phyloP scores from a whole-genome alignment of 768 basidiomycete species.

The Termitomyces sp. region DNA sequence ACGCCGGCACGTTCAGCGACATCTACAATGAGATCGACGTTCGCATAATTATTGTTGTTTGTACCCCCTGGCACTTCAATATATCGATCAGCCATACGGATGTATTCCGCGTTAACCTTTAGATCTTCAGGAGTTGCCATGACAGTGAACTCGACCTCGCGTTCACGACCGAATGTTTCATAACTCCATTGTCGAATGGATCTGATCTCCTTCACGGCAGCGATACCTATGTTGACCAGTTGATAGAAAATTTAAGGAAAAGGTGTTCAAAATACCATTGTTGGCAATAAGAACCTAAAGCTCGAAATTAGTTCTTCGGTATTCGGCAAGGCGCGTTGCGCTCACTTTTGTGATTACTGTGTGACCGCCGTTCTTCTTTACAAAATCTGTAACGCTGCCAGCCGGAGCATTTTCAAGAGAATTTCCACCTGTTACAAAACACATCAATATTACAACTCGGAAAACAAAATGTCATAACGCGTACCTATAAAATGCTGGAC shows the following conservation, averaged over 20 bases:
- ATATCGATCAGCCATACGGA: constrained; percentile 99
- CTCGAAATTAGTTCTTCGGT: constrained; percentile 5
- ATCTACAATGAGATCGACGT: constrained; percentile 98
- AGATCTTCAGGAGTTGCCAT: constrained; percentile 99
- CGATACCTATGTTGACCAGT: constrained; percentile 65
- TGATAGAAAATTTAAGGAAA: background rate
- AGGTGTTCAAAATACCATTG: constrained; percentile 57
- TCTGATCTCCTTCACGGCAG: constrained; percentile 98
- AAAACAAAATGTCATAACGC: constrained; percentile 11
- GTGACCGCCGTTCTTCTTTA: constrained; percentile 87
- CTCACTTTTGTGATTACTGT: constrained; percentile 97
- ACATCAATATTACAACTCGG: constrained; percentile 12
- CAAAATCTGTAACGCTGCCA: constrained; percentile 84
- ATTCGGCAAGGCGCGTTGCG: constrained; percentile 1
- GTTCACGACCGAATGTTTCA: constrained; percentile 96
- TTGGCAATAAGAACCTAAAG: constrained; percentile 94
- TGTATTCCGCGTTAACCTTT: constrained; percentile 98
- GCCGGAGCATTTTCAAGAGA: constrained; percentile 78
- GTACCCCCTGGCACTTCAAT: constrained; percentile 97
- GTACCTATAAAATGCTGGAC: constrained; percentile 50
- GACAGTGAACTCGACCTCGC: constrained; percentile 96
- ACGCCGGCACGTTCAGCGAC: constrained; percentile 96
- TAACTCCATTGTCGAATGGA: constrained; percentile 99
- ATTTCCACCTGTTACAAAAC: constrained; percentile 72
- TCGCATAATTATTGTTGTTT: constrained; percentile 99